Evolutionary conservation across 192 early-diverging fungal species (phyloP), one percentile per base, ranked within the genome.

Genomic region (Diversispora epigaea): DNA sequence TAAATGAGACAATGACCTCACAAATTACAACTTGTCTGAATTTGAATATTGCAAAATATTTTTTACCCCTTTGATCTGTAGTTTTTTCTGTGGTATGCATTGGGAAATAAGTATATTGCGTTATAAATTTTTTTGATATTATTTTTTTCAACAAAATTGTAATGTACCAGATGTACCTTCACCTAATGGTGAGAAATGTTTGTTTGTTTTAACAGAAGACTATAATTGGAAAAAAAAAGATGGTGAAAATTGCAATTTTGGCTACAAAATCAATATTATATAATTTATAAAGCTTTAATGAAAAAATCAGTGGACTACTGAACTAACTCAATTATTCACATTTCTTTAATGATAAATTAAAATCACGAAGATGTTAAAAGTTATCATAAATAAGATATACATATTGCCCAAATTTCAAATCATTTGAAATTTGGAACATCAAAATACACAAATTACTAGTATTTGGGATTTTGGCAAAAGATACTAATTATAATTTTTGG

Each of bases 141-240:
- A 9, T 17, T 22, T n/a, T 67, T 46, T 45, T 67, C 17, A 67
- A 45, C 10, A 46, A 19, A 67, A 67, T 45, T 45, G 58, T 61
- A 62, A 62, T 67, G 65, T 67, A 67, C 14, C 10, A n/a, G n/a
- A n/a, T n/a, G n/a, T n/a, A n/a, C n/a, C n/a, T 67, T 67, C 44
- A 47, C 40, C 11, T 67, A 67, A 45, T 46, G 43, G 65, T 0
- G 44, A 67, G 25, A 45, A 67, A 67, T 46, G 43, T 46, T 46
- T 67, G 14, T 67, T 45, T 67, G 65, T 45, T 44, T 67, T 45
- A 10, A 47, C 65, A 46, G 65, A 46, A 67, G 65, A 67, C 17
- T 14, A 22, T 15, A 67, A 67, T 46, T 14, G 9, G 43, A 45
- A 67, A 47, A 67, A 67, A 46, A 47, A 46, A 9, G 65, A 67